These are phyloP conservation scores for Exophiala calicioides DNA, from an alignment of 2,329 filamentous ascomycete species.

Conservation along the genomic window DNA sequence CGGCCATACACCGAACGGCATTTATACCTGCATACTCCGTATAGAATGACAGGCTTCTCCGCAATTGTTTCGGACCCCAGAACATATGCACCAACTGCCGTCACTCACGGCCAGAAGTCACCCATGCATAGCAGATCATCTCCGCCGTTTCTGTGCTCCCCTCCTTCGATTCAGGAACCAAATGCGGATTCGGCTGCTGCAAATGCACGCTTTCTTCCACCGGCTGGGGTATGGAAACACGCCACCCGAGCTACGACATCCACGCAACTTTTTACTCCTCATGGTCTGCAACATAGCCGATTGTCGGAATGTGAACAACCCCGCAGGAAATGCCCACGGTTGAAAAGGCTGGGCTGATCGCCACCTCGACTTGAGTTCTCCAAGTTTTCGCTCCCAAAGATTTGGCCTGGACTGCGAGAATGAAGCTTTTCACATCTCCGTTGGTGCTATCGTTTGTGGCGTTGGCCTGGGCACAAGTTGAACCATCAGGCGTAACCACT, in stretches of 20 bases:
- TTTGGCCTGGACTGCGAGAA: not conserved
- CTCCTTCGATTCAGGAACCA: conserved; percentile 1
- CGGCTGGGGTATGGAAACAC: too few relatives aligned
- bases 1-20: conserved; percentile 8
- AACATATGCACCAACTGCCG: conserved; percentile 6
- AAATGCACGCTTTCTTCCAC: too few relatives aligned
- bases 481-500: conserved; percentile 30
- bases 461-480: conserved; percentile 29
- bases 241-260: conserved; percentile 9
- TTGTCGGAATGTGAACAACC: conserved; percentile 5
- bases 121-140: conserved; percentile 14
- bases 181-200: conserved; percentile 2
- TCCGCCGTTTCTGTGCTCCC: not conserved
- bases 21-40: not conserved
- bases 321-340: conserved; percentile 5
- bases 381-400: not conserved
- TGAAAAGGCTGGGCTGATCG: not conserved
- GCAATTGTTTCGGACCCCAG: conserved; percentile 14
- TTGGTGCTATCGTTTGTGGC: conserved; percentile 15
- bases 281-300: not conserved
- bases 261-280: conserved; percentile 3
- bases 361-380: not conserved
- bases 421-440: conserved; percentile 7
- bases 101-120: conserved; percentile 1
- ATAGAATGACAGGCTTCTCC: conserved; percentile 15